Evolutionary conservation across 805 yeast species (phyloP), one percentile per base, ranked within the genome.

Genomic region (Torulaspora indica): DNA sequence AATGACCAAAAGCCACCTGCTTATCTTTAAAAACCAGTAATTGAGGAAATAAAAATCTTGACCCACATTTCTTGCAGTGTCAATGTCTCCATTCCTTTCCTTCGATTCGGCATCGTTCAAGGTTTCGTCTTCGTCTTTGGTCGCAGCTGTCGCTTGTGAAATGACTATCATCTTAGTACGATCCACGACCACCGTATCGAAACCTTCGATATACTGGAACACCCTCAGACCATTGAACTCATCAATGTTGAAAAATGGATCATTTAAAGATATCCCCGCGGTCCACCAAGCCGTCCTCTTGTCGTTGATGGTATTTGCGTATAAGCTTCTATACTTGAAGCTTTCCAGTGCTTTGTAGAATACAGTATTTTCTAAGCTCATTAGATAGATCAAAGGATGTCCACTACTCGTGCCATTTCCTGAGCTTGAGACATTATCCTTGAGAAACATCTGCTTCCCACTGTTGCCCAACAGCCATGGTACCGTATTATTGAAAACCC

Each of bases 241-340:
- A 45, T 70, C 70, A 12, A 73, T 67, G 27, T 57, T 63, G 32
- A 66, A 63, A 45, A 80, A 82, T 0, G 88, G 88, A 53, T 83
- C 87, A 29, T 70, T 64, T 22, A 64, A 55, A 0, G 84, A 76
- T 28, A 84, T 84, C 4, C 85, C 85, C 0, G 95, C 73, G 2
- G 95, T 85, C 77, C 85, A 86, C 82, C 86, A 88, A 12, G 85
- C 76, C 3, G 95, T 80, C 53, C 95, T 76, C 51, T 81, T 81
- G 65, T 87, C 96, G 50, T 87, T 85, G 46, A 81, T 75, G 32
- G 85, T 74, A 64, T 88, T 88, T 5, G 93, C 85, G 57, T 87
- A 85, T 35, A 86, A 63, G 5, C 79, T 63, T 34, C 73, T 71
- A 50, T 76, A 61, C 47, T 73, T 65, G 67, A 87, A 88, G 25